These are phyloP conservation scores for Cinchona pubescens DNA, from an alignment of 257 asterid genomes.

Conservation along the genomic window DNA sequence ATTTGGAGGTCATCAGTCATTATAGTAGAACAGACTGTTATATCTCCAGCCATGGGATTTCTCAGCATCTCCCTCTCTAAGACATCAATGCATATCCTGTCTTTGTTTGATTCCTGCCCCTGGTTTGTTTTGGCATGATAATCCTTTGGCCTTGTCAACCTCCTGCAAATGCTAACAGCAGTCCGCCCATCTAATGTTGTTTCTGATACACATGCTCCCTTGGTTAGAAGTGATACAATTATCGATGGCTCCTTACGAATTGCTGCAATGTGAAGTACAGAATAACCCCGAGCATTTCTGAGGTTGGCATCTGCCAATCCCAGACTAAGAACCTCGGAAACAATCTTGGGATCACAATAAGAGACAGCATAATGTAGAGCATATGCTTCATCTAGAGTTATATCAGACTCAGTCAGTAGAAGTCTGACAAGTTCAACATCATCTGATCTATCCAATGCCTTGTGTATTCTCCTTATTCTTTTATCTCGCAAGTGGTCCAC, in stretches of 20 bases:
- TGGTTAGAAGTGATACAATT: conserved; percentile 58
- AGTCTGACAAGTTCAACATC: conserved; percentile 66
- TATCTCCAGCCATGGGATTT: conserved; percentile 42
- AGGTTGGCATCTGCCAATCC: conserved; percentile 61
- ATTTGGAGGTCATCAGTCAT: conserved; percentile 57
- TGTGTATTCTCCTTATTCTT: conserved; percentile 51
- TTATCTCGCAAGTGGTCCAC: conserved; percentile 45
- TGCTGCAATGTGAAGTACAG: conserved; percentile 65
- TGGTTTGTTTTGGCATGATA: conserved; percentile 54
- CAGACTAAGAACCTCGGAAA: conserved; percentile 56
- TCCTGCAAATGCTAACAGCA: conserved; percentile 55
- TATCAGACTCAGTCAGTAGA: conserved; percentile 57
- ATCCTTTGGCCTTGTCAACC: conserved; percentile 63
- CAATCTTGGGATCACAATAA: conserved; percentile 68
- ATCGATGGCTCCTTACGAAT: conserved; percentile 67
- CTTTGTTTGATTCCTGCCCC: conserved; percentile 59
- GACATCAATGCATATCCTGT: conserved; percentile 61
- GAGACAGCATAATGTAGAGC: conserved; percentile 77
- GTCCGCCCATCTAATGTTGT: conserved; percentile 44
- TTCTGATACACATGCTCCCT: conserved; percentile 59
- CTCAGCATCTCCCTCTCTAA: conserved; percentile 72
- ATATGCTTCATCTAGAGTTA: conserved; percentile 57
- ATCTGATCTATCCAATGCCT: conserved; percentile 69
- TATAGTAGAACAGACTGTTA: conserved; percentile 30
- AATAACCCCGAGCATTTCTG: conserved; percentile 43